These are phyloP conservation scores for Penicillium brasilianum DNA, from an alignment of 2,329 filamentous ascomycete species.

Conservation along the genomic window DNA sequence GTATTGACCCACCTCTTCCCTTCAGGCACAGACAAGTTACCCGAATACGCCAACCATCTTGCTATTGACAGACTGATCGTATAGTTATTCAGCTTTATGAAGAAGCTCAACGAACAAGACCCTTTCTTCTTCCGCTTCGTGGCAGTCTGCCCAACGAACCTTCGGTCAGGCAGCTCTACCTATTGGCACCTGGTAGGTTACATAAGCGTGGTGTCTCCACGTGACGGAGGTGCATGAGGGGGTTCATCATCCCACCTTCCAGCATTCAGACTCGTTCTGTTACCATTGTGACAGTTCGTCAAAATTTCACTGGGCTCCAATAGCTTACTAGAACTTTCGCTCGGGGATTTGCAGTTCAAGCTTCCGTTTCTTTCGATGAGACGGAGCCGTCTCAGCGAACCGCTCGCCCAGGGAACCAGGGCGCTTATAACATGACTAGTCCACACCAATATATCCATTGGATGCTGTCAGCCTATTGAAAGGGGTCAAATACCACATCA, in stretches of 20 bases:
- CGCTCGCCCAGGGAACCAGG: constrained; percentile 37
- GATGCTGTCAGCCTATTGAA: constrained; percentile 30
- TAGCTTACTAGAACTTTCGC: constrained; percentile 5
- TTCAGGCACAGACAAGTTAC: constrained; percentile 1
- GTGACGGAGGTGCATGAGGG: constrained; percentile 28
- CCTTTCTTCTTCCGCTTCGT: neutral
- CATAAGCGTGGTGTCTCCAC: constrained; percentile 20
- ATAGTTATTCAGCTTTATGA: neutral
- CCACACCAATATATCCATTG: constrained; percentile 33
- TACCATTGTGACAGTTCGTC: constrained; percentile 9
- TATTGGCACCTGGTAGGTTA: constrained; percentile 1
- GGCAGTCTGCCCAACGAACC: neutral
- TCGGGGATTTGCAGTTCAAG: constrained; percentile 17
- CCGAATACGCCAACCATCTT: neutral
- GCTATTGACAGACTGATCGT: too few relatives aligned
- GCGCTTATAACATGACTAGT: constrained; percentile 43
- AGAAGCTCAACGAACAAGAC: neutral
- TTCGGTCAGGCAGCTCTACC: too few relatives aligned
- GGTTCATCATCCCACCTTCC: constrained; percentile 20
- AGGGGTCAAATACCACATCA: constrained; percentile 18
- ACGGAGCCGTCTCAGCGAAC: constrained; percentile 36
- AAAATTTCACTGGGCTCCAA: neutral
- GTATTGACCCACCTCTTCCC: constrained; percentile 1
- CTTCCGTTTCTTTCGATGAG: constrained; percentile 17
- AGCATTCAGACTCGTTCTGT: constrained; percentile 10